phyloP scores from a whole-genome alignment of 129 eudicot species.

The Tanacetum coccineum region DNA sequence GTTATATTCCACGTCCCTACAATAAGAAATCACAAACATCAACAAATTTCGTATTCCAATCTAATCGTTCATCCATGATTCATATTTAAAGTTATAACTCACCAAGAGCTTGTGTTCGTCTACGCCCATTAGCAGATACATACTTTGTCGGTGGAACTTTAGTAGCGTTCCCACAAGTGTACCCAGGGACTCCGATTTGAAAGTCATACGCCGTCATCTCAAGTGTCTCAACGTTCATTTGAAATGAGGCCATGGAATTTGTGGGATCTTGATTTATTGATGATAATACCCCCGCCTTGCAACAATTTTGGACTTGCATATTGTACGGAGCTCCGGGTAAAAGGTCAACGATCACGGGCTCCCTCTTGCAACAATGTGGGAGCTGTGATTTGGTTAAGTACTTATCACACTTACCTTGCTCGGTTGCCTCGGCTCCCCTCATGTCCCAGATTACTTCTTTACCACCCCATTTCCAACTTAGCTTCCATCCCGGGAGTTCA shows the following conservation, averaged over 20 bases:
- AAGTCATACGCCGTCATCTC: slow-evolving; percentile 44
- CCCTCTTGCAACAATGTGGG: slow-evolving; percentile 71
- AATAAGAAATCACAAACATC: background rate
- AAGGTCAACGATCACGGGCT: slow-evolving; percentile 74
- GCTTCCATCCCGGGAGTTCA: slow-evolving; percentile 73
- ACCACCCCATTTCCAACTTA: slow-evolving; percentile 70
- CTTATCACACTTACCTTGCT: slow-evolving; percentile 65
- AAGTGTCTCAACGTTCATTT: slow-evolving; percentile 42
- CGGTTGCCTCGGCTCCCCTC: slow-evolving; percentile 79
- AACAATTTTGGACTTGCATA: slow-evolving; percentile 67
- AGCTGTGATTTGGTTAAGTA: slow-evolving; percentile 28
- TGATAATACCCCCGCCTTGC: slow-evolving; percentile 64
- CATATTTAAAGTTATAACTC: background rate
- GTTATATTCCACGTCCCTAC: slow-evolving; percentile 74
- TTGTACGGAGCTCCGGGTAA: slow-evolving; percentile 58
- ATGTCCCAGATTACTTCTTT: slow-evolving; percentile 68
- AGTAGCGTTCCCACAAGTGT: slow-evolving; percentile 63
- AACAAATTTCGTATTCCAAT: background rate
- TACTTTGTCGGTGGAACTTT: slow-evolving; percentile 58
- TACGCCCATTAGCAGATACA: slow-evolving; percentile 54
- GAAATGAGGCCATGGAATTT: slow-evolving; percentile 45
- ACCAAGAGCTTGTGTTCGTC: slow-evolving; percentile 76
- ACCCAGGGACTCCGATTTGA: slow-evolving; percentile 61
- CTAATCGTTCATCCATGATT: too few relatives aligned
- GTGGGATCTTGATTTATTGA: slow-evolving; percentile 54